phyloP scores from a whole-genome alignment of 1,284 basidiomycete genomes.

The Trichosporon faecale region DNA sequence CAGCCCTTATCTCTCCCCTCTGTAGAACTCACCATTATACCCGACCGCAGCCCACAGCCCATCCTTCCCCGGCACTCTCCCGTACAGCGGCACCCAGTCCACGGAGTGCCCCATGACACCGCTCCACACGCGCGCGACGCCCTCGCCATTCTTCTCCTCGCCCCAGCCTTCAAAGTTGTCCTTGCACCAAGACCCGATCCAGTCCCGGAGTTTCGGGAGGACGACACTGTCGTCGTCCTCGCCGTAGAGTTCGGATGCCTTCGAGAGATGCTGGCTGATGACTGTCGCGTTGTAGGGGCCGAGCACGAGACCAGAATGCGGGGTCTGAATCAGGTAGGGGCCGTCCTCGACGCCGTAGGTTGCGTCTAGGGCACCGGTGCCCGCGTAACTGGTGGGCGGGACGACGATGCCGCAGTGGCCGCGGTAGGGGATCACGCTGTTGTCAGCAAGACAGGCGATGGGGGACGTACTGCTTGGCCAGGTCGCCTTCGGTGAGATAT shows the following conservation, averaged over 20 bases:
- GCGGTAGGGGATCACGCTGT: slow-evolving; percentile 30
- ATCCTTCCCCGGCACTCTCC: slow-evolving; percentile 24
- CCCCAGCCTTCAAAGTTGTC: slow-evolving; percentile 31
- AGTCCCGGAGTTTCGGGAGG: slow-evolving; percentile 5
- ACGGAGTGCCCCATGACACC: slow-evolving; percentile 34
- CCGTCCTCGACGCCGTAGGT: slow-evolving; percentile 32
- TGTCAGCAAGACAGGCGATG: background rate
- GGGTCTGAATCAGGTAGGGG: slow-evolving; percentile 34
- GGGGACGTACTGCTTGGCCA: slow-evolving; percentile 3
- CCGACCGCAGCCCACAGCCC: slow-evolving; percentile 23
- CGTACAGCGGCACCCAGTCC: slow-evolving; percentile 35
- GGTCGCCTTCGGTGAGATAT: slow-evolving; percentile 31
- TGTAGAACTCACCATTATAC: slow-evolving; percentile 12
- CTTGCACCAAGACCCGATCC: slow-evolving; percentile 21
- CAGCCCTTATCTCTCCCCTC: background rate
- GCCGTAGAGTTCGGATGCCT: slow-evolving; percentile 20
- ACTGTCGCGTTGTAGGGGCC: slow-evolving; percentile 22
- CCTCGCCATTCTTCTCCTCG: slow-evolving; percentile 30
- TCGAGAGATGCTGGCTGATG: slow-evolving; percentile 4
- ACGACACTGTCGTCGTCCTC: slow-evolving; percentile 27
- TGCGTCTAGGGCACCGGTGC: slow-evolving; percentile 18
- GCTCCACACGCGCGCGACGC: slow-evolving; percentile 30
- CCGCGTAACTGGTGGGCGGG: slow-evolving; percentile 28
- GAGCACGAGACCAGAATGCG: slow-evolving; percentile 30
- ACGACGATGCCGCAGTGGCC: slow-evolving; percentile 32